Conservation (phyloP, 768 basidiomycete genomes). For the Amanita rubescens region DNA sequence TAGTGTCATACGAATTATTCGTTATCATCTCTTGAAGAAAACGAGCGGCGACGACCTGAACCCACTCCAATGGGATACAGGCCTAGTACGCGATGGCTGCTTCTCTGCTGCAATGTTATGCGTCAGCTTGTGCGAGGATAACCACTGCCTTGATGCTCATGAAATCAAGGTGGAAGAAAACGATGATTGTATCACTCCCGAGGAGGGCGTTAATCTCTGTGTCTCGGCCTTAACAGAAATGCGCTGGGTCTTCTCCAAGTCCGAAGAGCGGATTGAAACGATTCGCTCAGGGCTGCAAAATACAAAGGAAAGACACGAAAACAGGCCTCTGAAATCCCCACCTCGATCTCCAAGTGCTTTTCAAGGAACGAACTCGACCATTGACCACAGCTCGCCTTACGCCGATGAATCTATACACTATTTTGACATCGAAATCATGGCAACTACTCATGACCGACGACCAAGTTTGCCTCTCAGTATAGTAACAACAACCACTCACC, state of each 20-base stretch:
- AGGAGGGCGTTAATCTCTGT: conserved; percentile 49
- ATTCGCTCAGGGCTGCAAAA: conserved; percentile 45
- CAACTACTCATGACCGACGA: conserved; percentile 31
- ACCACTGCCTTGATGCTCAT: conserved; percentile 28
- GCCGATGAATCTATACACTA: neutral
- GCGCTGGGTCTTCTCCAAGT: conserved; percentile 75
- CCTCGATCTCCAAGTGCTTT: neutral
- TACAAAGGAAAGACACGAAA: neutral
- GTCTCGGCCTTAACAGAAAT: conserved; percentile 73
- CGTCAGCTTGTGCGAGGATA: conserved; percentile 51
- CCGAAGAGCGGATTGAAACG: conserved; percentile 62
- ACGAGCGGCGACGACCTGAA: conserved; percentile 23
- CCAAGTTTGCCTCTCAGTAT: conserved; percentile 38
- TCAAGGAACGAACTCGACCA: too few relatives aligned
- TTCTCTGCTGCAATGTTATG: conserved; percentile 81
- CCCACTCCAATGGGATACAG: conserved; percentile 82
- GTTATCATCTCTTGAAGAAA: conserved; percentile 33
- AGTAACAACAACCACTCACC: conserved; percentile 25
- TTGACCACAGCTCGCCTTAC: neutral
- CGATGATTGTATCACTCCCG: conserved; percentile 23
- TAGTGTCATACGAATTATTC: conserved; percentile 41
- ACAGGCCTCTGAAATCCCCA: neutral
- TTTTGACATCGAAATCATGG: conserved; percentile 11
- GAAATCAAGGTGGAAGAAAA: conserved; percentile 26
- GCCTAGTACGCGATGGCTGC: conserved; percentile 81